phyloP scores from a whole-genome alignment of 306 rosid genomes.

The Begonia fuchsioides region DNA sequence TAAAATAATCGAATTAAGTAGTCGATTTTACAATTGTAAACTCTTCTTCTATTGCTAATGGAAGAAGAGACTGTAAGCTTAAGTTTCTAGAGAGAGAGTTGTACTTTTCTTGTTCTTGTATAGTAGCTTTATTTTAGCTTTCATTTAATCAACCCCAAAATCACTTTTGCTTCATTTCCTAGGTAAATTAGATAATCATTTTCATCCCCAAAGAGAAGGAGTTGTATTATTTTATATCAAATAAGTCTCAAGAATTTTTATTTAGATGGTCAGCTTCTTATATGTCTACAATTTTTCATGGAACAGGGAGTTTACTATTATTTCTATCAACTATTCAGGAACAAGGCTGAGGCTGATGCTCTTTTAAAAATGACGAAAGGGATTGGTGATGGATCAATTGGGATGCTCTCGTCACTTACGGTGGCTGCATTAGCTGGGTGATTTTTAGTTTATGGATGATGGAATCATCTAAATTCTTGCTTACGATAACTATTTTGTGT shows the following conservation, averaged over 20 bases:
- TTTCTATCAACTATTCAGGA: slow-evolving; percentile 99
- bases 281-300: slow-evolving; percentile 28
- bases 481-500: too few relatives aligned
- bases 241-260: slow-evolving; percentile 6
- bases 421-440: slow-evolving; percentile 96
- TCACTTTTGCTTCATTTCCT: neutral
- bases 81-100: too few relatives aligned
- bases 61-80: too few relatives aligned
- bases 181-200: neutral
- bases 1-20: too few relatives aligned
- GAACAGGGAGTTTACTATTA: slow-evolving; percentile 99
- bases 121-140: neutral
- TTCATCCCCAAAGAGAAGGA: neutral
- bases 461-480: too few relatives aligned
- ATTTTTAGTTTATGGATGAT: slow-evolving; percentile 4
- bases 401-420: slow-evolving; percentile 78
- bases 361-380: slow-evolving; percentile 45
- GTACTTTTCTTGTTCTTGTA: neutral
- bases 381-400: slow-evolving; percentile 81
- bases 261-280: slow-evolving; percentile 29
- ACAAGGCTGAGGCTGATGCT: slow-evolving; percentile 62
- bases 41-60: too few relatives aligned
- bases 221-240: neutral
- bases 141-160: neutral
- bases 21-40: neutral